These are phyloP conservation scores for Dendrobium catenatum DNA, from an alignment of 106 monocot genomes.

Conservation along the genomic window DNA sequence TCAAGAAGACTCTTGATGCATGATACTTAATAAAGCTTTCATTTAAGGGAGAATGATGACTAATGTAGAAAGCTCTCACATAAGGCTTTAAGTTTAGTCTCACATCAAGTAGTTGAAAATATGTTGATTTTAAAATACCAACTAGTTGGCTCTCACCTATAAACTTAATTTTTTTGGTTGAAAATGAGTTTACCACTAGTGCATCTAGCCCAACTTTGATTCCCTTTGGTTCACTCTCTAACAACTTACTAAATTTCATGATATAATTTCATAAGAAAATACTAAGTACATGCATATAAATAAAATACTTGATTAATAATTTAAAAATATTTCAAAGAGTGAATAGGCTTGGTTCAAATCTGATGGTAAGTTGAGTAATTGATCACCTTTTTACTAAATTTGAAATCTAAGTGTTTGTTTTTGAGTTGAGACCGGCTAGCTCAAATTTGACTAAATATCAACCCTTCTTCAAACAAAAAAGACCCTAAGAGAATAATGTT, in stretches of 20 bases:
- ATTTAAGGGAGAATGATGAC: no score
- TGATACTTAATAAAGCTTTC: no score
- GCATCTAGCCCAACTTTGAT: background rate
- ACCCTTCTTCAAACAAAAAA: background rate
- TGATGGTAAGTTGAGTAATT: background rate
- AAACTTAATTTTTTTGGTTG: background rate
- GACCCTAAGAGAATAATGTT: background rate
- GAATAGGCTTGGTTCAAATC: background rate
- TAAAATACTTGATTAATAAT: background rate
- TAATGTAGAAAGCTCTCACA: no score
- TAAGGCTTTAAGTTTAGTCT: background rate
- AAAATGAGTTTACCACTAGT: background rate
- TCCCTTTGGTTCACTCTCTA: background rate
- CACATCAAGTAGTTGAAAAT: background rate
- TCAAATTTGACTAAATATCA: background rate
- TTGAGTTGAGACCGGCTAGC: background rate
- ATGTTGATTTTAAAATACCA: background rate
- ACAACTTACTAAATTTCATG: background rate
- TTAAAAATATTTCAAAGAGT: background rate
- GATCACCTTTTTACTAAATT: background rate
- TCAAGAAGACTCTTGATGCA: no score
- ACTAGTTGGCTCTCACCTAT: no score
- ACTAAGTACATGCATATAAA: no score
- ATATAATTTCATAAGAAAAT: background rate
- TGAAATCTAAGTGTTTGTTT: background rate